Evolutionary conservation across 2,329 filamentous ascomycete genomes (phyloP).

Genomic region (Ophiostoma ips): DNA sequence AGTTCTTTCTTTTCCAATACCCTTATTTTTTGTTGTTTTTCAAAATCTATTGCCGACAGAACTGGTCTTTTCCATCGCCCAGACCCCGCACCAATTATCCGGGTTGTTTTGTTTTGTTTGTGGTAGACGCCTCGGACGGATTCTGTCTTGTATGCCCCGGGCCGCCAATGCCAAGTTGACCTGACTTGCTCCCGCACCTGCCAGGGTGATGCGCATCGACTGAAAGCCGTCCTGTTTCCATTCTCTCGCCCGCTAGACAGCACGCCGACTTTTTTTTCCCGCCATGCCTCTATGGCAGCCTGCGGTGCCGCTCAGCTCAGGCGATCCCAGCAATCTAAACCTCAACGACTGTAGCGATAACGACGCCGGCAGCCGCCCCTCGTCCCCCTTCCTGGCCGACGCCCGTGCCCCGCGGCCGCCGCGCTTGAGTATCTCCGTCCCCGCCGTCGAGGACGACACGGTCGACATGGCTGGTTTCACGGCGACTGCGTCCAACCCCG

Average conservation of each 20-base stretch:
- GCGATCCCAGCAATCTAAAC: background rate
- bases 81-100: too few species aligned
- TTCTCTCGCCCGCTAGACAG: too few species aligned
- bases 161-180: too few species aligned
- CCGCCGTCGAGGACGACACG: slow-evolving; percentile 24
- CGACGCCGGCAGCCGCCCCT: background rate
- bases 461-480: slow-evolving; percentile 31
- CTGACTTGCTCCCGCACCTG: too few species aligned
- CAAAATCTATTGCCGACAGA: too few species aligned
- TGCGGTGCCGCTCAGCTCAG: background rate
- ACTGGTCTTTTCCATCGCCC: too few species aligned
- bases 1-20: background rate
- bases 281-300: background rate
- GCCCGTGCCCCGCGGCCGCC: slow-evolving; percentile 13
- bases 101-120: too few species aligned
- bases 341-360: background rate
- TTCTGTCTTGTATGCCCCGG: too few species aligned
- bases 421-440: slow-evolving; percentile 11
- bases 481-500: slow-evolving; percentile 37
- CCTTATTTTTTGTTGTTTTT: too few species aligned
- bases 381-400: slow-evolving; percentile 9
- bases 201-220: background rate
- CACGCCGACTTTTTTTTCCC: too few species aligned
- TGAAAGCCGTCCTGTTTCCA: too few species aligned
- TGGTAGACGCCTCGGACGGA: too few species aligned